Evolutionary conservation across 2,329 filamentous ascomycete species (phyloP).

Genomic region (Fusarium globosum): DNA sequence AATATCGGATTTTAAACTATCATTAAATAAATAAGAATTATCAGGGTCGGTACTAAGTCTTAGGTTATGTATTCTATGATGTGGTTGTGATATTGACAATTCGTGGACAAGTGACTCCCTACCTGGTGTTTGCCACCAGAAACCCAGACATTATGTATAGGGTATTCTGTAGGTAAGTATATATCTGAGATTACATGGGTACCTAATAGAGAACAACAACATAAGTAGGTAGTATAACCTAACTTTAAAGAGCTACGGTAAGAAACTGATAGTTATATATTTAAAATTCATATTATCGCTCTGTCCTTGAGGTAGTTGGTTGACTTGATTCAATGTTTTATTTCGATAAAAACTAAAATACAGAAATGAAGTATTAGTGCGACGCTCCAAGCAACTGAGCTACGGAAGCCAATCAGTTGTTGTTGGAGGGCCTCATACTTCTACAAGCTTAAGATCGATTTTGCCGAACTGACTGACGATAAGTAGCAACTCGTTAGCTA

Average conservation of each 20-base stretch:
- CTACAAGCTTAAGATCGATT: not conserved
- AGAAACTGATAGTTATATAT: no score
- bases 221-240: no score
- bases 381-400: slow-evolving; percentile 48
- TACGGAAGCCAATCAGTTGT: slow-evolving; percentile 43
- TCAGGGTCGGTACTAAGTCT: not conserved
- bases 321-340: no score
- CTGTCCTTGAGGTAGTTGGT: no score
- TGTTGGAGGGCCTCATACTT: not conserved
- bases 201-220: no score
- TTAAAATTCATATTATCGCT: no score
- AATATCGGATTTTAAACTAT: not conserved
- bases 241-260: no score
- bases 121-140: not conserved
- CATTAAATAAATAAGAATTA: not conserved
- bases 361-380: slow-evolving; percentile 41
- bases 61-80: not conserved
- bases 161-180: no score
- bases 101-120: not conserved
- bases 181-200: no score
- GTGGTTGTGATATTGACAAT: not conserved
- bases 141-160: no score
- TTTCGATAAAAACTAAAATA: no score
- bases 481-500: slow-evolving; percentile 2
- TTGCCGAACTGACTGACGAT: not conserved